phyloP scores from a whole-genome alignment of 192 early-diverging fungal genomes.

The Backusella mclennaniae region DNA sequence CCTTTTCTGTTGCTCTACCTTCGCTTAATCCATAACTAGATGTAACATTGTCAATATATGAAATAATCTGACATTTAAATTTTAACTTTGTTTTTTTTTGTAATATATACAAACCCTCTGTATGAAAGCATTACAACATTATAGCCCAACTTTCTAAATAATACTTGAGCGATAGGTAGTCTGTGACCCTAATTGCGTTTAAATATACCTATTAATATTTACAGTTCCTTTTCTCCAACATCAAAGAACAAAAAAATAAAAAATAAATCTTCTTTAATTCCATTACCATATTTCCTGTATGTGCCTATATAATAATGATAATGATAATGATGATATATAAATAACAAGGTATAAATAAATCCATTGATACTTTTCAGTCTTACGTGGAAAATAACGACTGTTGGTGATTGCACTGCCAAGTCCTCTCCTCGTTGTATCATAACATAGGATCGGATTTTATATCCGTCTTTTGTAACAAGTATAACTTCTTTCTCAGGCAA shows the following conservation, averaged over 20 bases:
- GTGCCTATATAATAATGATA: slow-evolving; percentile 11
- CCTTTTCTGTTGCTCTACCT: slow-evolving; percentile 79
- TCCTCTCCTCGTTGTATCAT: slow-evolving; percentile 63
- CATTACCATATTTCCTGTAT: slow-evolving; percentile 92
- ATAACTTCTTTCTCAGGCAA: slow-evolving; percentile 65
- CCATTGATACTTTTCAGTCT: slow-evolving; percentile 28
- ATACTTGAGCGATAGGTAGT: slow-evolving; percentile 81
- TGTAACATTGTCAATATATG: not conserved
- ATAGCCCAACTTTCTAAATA: slow-evolving; percentile 67
- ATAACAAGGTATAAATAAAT: not conserved
- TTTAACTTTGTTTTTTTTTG: not conserved
- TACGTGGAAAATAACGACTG: slow-evolving; percentile 68
- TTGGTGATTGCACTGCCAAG: slow-evolving; percentile 57
- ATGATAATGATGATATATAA: not conserved
- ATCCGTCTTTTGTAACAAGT: slow-evolving; percentile 77
- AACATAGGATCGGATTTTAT: slow-evolving; percentile 75
- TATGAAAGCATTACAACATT: slow-evolving; percentile 98
- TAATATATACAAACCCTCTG: slow-evolving; percentile 60
- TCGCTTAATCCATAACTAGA: slow-evolving; percentile 29
- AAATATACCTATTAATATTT: not conserved
- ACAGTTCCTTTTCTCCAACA: not conserved
- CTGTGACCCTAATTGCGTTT: slow-evolving; percentile 72
- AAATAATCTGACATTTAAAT: not conserved
- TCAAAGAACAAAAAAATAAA: not conserved
- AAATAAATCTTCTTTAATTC: not conserved